phyloP scores from a whole-genome alignment of 441 rosid genomes.

The Adansonia madagascariensis region DNA sequence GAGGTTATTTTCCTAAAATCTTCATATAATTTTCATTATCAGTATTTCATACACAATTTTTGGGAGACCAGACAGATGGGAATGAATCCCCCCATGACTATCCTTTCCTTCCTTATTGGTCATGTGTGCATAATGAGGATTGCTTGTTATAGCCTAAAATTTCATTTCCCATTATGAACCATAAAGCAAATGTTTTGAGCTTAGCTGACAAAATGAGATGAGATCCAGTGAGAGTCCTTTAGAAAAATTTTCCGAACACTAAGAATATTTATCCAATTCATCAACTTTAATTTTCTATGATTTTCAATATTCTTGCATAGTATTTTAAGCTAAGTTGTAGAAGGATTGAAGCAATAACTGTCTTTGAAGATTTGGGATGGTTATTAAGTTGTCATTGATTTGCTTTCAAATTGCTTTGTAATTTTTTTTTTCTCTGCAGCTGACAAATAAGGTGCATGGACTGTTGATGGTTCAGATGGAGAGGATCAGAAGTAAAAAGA shows the following conservation, averaged over 20 bases:
- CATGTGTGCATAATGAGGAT: background rate
- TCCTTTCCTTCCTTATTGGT: background rate
- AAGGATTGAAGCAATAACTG: background rate
- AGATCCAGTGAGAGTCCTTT: background rate
- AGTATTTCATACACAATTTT: background rate
- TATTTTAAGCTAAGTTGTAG: background rate
- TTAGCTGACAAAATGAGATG: background rate
- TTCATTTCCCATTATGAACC: background rate
- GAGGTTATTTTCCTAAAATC: slow-evolving; percentile 52
- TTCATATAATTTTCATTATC: background rate
- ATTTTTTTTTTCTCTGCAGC: slow-evolving; percentile 50
- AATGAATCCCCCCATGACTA: background rate
- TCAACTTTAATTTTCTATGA: background rate
- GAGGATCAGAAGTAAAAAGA: slow-evolving; percentile 48
- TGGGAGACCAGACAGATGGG: background rate
- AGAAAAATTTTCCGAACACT: background rate
- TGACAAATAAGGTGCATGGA: slow-evolving; percentile 61
- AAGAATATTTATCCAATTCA: background rate
- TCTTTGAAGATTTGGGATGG: background rate
- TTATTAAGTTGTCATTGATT: background rate
- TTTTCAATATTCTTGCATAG: background rate
- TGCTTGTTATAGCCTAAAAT: background rate
- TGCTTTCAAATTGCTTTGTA: background rate
- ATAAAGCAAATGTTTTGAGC: background rate
- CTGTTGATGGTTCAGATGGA: slow-evolving; percentile 64